phyloP scores from a whole-genome alignment of 2,329 filamentous ascomycete genomes.

The Eutypella sp. region DNA sequence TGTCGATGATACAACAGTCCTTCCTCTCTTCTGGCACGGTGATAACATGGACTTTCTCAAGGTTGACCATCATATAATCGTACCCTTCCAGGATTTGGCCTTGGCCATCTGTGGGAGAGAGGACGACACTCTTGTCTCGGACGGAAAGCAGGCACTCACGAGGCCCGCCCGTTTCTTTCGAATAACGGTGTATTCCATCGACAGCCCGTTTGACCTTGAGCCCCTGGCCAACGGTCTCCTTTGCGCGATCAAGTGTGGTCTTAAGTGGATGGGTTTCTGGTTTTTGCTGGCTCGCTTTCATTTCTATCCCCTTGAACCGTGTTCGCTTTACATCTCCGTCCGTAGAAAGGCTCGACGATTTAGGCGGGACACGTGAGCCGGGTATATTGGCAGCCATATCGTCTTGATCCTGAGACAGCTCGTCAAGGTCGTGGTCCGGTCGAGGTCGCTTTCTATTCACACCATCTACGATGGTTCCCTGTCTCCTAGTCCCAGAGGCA shows the following conservation, averaged over 20 bases:
- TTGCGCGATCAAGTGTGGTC: too few species aligned
- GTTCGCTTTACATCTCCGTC: conserved; percentile 17
- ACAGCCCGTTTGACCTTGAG: conserved; percentile 17
- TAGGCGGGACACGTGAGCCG: conserved; percentile 7
- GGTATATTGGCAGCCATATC: conserved; percentile 10
- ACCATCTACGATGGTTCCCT: not conserved
- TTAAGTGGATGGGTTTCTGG: too few species aligned
- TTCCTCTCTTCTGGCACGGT: not conserved
- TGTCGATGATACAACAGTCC: conserved; percentile 8
- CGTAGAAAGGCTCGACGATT: conserved; percentile 18
- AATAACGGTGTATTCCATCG: conserved; percentile 18
- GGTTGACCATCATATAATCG: conserved; percentile 17
- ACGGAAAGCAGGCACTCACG: conserved; percentile 16
- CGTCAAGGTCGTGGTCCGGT: conserved; percentile 11
- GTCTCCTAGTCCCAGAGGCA: not conserved
- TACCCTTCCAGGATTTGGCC: conserved; percentile 11
- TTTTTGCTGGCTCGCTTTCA: not conserved
- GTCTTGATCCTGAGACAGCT: conserved; percentile 13
- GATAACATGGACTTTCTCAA: conserved; percentile 8
- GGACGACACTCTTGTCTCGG: conserved; percentile 15
- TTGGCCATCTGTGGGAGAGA: conserved; percentile 16
- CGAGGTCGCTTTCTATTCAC: not conserved
- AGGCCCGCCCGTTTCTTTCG: conserved; percentile 5
- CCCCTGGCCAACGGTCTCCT: conserved; percentile 9
- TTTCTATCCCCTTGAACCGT: conserved; percentile 8